Conservation (phyloP, 2,329 filamentous ascomycete species). For the Chrysoporthe austroafricana region DNA sequence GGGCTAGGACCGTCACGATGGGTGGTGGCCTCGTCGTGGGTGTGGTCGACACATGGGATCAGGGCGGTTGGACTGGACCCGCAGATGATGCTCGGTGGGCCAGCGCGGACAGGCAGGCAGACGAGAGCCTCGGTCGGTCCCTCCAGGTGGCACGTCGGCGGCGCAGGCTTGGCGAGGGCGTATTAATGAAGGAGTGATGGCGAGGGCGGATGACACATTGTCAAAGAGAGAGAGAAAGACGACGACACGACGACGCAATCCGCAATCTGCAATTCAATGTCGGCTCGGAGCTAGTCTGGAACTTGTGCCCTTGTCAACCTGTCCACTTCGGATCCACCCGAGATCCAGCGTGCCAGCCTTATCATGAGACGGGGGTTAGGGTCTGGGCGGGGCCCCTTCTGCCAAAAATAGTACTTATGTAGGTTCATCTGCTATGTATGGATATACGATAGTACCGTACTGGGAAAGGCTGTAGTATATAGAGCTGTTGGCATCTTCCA, state of each 20-base stretch:
- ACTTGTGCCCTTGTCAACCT: not conserved
- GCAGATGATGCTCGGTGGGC: not conserved
- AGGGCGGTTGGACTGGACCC: not conserved
- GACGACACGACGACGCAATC: constrained; percentile 1
- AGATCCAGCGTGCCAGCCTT: not conserved
- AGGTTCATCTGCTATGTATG: too few relatives aligned
- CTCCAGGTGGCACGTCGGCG: too few relatives aligned
- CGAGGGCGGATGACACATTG: not conserved
- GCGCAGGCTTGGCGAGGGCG: not conserved
- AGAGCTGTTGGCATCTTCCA: too few relatives aligned
- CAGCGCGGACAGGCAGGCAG: not conserved
- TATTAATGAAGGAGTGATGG: not conserved
- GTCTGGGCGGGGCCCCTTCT: not conserved
- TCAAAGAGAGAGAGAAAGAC: not conserved
- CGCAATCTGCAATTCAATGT: constrained; percentile 6
- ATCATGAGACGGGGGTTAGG: constrained; percentile 1
- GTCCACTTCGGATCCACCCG: constrained; percentile 17
- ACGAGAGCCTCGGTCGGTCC: too few relatives aligned
- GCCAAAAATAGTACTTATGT: not conserved
- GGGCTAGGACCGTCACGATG: constrained; percentile 15
- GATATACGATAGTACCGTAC: too few relatives aligned
- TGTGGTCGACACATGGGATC: constrained; percentile 20
- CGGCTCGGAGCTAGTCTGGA: constrained; percentile 6
- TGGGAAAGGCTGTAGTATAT: too few relatives aligned
- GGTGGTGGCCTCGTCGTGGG: constrained; percentile 14